phyloP scores from a whole-genome alignment of 768 basidiomycete genomes.

The Steccherinum ochraceum region DNA sequence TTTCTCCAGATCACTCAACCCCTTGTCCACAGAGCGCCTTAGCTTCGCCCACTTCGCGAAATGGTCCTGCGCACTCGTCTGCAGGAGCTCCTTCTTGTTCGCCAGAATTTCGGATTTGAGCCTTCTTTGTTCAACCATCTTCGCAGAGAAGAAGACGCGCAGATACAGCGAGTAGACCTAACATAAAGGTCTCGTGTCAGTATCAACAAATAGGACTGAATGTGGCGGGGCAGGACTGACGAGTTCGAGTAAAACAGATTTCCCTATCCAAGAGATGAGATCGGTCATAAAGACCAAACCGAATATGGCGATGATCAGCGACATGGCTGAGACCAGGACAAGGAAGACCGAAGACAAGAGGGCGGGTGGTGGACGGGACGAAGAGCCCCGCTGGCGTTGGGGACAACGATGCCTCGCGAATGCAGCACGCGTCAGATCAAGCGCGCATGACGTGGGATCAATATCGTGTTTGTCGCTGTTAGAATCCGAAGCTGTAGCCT shows the following conservation, averaged over 20 bases:
- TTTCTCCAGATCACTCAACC: slow-evolving; percentile 83
- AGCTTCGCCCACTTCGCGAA: slow-evolving; percentile 99
- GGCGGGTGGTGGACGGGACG: slow-evolving; percentile 2
- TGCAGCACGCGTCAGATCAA: no score
- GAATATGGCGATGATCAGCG: slow-evolving; percentile 79
- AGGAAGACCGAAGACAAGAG: slow-evolving; percentile 3
- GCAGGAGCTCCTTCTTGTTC: slow-evolving; percentile 78
- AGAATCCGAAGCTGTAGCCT: slow-evolving; percentile 19
- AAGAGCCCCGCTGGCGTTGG: neutral
- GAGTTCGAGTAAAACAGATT: slow-evolving; percentile 73
- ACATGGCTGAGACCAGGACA: slow-evolving; percentile 38
- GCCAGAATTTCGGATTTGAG: slow-evolving; percentile 77
- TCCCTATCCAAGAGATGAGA: slow-evolving; percentile 83
- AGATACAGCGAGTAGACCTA: slow-evolving; percentile 75
- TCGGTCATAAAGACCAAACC: slow-evolving; percentile 76
- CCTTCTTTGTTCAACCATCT: slow-evolving; percentile 51
- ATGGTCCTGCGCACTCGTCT: slow-evolving; percentile 93
- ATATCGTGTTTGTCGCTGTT: slow-evolving; percentile 24
- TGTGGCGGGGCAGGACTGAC: slow-evolving; percentile 40
- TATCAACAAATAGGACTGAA: neutral
- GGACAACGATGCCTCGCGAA: no score
- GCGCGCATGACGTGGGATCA: slow-evolving; percentile 8
- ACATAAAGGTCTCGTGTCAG: neutral
- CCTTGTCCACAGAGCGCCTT: slow-evolving; percentile 86
- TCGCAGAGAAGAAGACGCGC: slow-evolving; percentile 51